These are phyloP conservation scores for Akanthomyces uredinophilus DNA, from an alignment of 2,329 filamentous ascomycete species.

Conservation along the genomic window DNA sequence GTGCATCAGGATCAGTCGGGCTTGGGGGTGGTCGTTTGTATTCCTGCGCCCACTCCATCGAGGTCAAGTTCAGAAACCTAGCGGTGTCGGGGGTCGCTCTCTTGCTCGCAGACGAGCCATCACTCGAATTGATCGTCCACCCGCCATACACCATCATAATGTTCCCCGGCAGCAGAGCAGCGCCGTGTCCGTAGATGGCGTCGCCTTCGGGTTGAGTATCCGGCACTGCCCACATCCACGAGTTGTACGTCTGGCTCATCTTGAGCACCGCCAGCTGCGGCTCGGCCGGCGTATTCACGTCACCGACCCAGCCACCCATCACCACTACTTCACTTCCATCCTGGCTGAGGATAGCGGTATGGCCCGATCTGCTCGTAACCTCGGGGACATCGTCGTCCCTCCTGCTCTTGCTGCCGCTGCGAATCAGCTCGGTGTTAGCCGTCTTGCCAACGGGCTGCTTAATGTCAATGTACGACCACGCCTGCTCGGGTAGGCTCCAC, in stretches of 20 bases:
- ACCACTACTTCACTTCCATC: slow-evolving; percentile 76
- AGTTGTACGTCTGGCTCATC: slow-evolving; percentile 68
- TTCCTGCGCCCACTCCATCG: slow-evolving; percentile 45
- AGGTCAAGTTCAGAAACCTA: slow-evolving; percentile 54
- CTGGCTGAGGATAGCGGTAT: slow-evolving; percentile 74
- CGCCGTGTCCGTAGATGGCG: slow-evolving; percentile 59
- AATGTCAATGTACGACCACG: slow-evolving; percentile 78
- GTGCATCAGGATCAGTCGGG: slow-evolving; percentile 19
- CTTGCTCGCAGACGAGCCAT: slow-evolving; percentile 25
- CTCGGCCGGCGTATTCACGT: slow-evolving; percentile 66
- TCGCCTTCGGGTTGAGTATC: slow-evolving; percentile 38
- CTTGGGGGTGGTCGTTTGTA: slow-evolving; percentile 42
- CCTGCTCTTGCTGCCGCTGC: slow-evolving; percentile 27
- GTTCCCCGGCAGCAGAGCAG: slow-evolving; percentile 58
- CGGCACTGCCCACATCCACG: slow-evolving; percentile 69
- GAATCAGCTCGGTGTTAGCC: slow-evolving; percentile 51
- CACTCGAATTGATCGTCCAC: slow-evolving; percentile 40
- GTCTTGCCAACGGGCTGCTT: slow-evolving; percentile 32
- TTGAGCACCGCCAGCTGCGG: slow-evolving; percentile 77
- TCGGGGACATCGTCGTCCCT: slow-evolving; percentile 18
- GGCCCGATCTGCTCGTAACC: slow-evolving; percentile 80
- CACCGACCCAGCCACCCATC: slow-evolving; percentile 88
- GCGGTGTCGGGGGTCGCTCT: slow-evolving; percentile 21
- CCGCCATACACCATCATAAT: slow-evolving; percentile 65
- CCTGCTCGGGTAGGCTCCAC: slow-evolving; percentile 79